A percentile compares a stretch with the other conserved stretches of the same genome.
Conservation (phyloP, 2,329 filamentous ascomycete genomes). For the Juglanconis sp. region DNA sequence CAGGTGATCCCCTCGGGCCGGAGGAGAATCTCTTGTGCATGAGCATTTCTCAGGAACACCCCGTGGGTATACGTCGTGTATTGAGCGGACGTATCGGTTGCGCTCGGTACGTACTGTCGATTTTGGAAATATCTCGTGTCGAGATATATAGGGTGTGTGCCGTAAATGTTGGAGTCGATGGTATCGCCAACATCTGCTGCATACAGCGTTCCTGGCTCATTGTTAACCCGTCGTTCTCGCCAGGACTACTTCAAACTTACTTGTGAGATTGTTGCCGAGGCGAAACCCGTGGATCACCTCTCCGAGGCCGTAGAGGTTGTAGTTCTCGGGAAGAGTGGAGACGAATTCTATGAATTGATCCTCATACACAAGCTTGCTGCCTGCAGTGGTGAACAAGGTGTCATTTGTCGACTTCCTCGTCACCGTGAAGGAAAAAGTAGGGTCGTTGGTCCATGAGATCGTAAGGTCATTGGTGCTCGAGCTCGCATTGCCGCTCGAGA, state of each 20-base stretch:
- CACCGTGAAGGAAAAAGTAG: conserved; percentile 67
- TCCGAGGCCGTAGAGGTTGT: conserved; percentile 73
- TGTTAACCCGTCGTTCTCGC: background rate
- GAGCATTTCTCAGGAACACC: conserved; percentile 72
- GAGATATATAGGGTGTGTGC: conserved; percentile 73
- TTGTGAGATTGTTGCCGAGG: conserved; percentile 69
- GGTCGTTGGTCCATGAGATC: conserved; percentile 50
- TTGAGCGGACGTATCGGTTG: conserved; percentile 46
- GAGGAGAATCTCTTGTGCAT: conserved; percentile 71
- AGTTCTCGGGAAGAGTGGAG: conserved; percentile 63
- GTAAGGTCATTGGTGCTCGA: conserved; percentile 52
- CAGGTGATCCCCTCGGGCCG: conserved; percentile 64
- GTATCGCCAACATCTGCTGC: conserved; percentile 66
- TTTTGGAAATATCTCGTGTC: conserved; percentile 73
- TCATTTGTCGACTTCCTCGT: conserved; percentile 58
- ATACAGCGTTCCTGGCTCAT: conserved; percentile 43
- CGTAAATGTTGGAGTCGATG: conserved; percentile 69
- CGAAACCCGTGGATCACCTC: conserved; percentile 70
- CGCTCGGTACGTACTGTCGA: conserved; percentile 51
- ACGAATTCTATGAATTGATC: conserved; percentile 76
- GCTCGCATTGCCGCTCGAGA: conserved; percentile 34
- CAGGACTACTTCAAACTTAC: conserved; percentile 31
- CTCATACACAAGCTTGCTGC: conserved; percentile 66
- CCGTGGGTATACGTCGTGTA: conserved; percentile 72
- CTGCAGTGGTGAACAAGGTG: conserved; percentile 64